Evolutionary conservation across 129 eudicot genomes (phyloP).

Genomic region (Flaveria trinervia): DNA sequence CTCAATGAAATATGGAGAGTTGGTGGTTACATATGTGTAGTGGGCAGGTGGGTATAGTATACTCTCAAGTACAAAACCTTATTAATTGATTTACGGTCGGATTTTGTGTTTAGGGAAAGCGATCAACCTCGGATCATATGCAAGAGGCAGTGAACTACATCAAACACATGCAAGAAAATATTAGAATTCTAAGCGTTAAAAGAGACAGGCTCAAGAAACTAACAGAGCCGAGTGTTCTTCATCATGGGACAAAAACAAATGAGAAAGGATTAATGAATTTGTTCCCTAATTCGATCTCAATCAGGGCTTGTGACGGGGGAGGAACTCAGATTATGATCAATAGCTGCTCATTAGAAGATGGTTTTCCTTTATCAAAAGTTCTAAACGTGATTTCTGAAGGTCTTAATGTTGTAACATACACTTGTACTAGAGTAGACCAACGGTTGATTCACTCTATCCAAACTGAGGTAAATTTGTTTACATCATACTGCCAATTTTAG

Average conservation of each 20-base stretch:
- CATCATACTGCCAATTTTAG: too few relatives aligned
- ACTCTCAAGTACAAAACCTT: neutral
- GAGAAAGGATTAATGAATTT: neutral
- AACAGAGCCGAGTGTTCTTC: neutral
- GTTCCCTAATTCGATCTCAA: constrained; percentile 19
- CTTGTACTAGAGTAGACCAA: constrained; percentile 31
- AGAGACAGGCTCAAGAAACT: constrained; percentile 35
- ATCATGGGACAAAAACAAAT: neutral
- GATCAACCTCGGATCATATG: constrained; percentile 49
- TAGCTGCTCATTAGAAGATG: constrained; percentile 14
- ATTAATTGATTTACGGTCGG: neutral
- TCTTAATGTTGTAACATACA: constrained; percentile 37
- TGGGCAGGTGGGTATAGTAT: too few relatives aligned
- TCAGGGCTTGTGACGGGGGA: constrained; percentile 5
- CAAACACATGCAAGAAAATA: constrained; percentile 31
- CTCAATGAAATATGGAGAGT: too few relatives aligned
- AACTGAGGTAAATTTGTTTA: constrained; percentile 37
- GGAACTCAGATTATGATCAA: constrained; percentile 44
- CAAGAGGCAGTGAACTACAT: constrained; percentile 44
- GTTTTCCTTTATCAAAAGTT: constrained; percentile 42
- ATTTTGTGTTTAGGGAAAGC: constrained; percentile 46
- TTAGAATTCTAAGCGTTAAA: constrained; percentile 23
- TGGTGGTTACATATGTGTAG: too few relatives aligned
- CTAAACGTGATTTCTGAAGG: constrained; percentile 29
- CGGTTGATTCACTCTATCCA: constrained; percentile 36